These are phyloP conservation scores for Mycosphaerelloides madeirae DNA, from an alignment of 2,329 filamentous ascomycete genomes.

Conservation along the genomic window DNA sequence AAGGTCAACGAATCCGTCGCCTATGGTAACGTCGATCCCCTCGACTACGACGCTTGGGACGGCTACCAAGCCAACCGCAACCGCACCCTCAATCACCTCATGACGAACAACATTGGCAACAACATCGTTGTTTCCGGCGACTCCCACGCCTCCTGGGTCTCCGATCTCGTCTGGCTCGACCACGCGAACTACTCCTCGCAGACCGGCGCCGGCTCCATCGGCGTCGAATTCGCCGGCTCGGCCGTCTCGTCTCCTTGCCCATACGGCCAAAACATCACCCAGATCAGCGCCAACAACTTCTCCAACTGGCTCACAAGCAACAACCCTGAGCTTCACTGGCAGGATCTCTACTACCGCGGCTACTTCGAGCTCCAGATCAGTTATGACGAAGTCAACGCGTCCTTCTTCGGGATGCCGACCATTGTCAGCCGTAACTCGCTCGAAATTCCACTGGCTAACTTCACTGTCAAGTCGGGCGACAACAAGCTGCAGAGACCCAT, in stretches of 20 bases:
- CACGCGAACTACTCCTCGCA: slow-evolving; percentile 35
- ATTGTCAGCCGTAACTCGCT: slow-evolving; percentile 56
- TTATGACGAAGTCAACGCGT: slow-evolving; percentile 55
- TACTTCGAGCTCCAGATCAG: slow-evolving; percentile 63
- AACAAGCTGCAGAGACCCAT: slow-evolving; percentile 54
- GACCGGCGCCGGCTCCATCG: slow-evolving; percentile 40
- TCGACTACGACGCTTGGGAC: slow-evolving; percentile 58
- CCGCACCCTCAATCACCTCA: slow-evolving; percentile 62
- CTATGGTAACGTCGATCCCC: slow-evolving; percentile 41
- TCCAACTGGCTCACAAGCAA: slow-evolving; percentile 41
- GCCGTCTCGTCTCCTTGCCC: slow-evolving; percentile 60
- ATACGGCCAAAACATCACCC: slow-evolving; percentile 55
- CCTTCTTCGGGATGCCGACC: slow-evolving; percentile 61
- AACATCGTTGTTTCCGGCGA: slow-evolving; percentile 70
- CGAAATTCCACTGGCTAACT: slow-evolving; percentile 65
- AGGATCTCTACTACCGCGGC: slow-evolving; percentile 67
- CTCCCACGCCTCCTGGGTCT: slow-evolving; percentile 59
- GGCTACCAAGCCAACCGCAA: slow-evolving; percentile 68
- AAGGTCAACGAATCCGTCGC: slow-evolving; percentile 48
- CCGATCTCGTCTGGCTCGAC: slow-evolving; percentile 44
- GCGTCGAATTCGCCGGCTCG: slow-evolving; percentile 56
- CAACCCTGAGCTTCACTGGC: slow-evolving; percentile 67
- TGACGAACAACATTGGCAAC: slow-evolving; percentile 64
- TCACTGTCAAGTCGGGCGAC: slow-evolving; percentile 59
- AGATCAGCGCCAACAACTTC: slow-evolving; percentile 47